Base-by-base conservation (phyloP, 2,329 filamentous ascomycete genomes). In the Emericellopsis atlantica region DNA sequence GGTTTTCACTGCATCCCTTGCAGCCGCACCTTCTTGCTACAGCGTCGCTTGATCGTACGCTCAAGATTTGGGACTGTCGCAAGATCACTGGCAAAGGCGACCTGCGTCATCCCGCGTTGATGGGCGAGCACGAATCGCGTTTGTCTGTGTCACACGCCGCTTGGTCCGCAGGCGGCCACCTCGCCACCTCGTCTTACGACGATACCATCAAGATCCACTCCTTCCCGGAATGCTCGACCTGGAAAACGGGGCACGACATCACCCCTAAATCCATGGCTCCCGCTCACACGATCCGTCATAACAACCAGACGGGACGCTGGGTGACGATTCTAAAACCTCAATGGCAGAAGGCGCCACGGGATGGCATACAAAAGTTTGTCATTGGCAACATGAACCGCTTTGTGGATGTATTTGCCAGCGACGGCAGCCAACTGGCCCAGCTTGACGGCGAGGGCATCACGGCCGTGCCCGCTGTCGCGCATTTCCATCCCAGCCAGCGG, bases 341-440 rank as follows among this genome's bases (percentile, higher is more conserved):
- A 51, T 98, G 92, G 92, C 92, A 98, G 58, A 68, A 75, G 26
- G 72, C 75, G 36, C 90, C 92, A 0, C 65, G 72, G 29, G 86
- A 92, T 44, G 80, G 81, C 7, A 78, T 93, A 5, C 81, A 94
- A 47, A 87, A 90, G 45, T 88, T 98, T 51, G 84, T 79, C 21
- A 90, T 98, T 43, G 92, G 86, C 1, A 98, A 96, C 51, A 96
- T 96, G 92, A 95, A 94, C 55, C 78, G 92, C 2, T 96, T 95
- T 51, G 86, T 96, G 2, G 92, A 98, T 54, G 74, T 98, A 1
- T 98, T 84, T 57, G 83, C 82, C 1, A 72, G 79, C 0, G 75
- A 83, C 38, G 92, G 92, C 0, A 81, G 87, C 52, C 90, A 96
- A 57, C 64, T 98, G 4, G 90, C 85, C 0, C 90, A 96, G 58